Conservation (phyloP, 164 flowering plant genomes). For the Warburgia ugandensis region DNA sequence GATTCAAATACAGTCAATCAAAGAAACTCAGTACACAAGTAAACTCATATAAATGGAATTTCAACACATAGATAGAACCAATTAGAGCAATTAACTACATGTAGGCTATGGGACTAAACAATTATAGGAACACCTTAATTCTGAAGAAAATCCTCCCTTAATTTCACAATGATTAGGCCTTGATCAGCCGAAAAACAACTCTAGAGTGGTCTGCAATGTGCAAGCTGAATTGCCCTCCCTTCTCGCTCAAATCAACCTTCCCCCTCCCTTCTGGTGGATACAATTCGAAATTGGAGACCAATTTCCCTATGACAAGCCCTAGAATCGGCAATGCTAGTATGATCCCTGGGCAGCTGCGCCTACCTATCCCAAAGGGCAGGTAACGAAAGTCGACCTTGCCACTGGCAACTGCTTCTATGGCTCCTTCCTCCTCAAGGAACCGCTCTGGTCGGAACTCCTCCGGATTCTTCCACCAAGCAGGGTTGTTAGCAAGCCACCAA, state of each 20-base stretch:
- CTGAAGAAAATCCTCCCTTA: no score
- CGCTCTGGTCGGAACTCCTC: conserved; percentile 59
- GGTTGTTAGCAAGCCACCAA: conserved; percentile 76
- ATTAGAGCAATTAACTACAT: no score
- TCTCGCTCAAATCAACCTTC: conserved; percentile 47
- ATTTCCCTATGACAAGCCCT: conserved; percentile 37
- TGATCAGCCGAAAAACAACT: conserved; percentile 32
- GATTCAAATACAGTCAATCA: no score
- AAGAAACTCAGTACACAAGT: no score
- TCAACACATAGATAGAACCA: no score
- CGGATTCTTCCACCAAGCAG: conserved; percentile 48
- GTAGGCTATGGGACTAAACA: no score
- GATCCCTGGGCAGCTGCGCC: conserved; percentile 67
- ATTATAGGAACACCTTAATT: no score
- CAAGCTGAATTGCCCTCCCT: conserved; percentile 66
- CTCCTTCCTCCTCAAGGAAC: conserved; percentile 53
- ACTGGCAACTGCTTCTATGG: conserved; percentile 30
- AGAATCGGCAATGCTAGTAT: conserved; percentile 56
- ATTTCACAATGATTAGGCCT: no score
- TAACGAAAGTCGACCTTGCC: conserved; percentile 57
- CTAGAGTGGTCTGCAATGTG: conserved; percentile 55
- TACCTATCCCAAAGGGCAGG: conserved; percentile 54
- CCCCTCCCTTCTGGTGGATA: conserved; percentile 31
- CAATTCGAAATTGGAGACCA: conserved; percentile 54
- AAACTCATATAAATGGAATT: no score